Evolutionary conservation across 768 basidiomycete genomes (phyloP), one percentile per base, ranked within the genome.

Genomic region (Sporobolomyces phaffii): DNA sequence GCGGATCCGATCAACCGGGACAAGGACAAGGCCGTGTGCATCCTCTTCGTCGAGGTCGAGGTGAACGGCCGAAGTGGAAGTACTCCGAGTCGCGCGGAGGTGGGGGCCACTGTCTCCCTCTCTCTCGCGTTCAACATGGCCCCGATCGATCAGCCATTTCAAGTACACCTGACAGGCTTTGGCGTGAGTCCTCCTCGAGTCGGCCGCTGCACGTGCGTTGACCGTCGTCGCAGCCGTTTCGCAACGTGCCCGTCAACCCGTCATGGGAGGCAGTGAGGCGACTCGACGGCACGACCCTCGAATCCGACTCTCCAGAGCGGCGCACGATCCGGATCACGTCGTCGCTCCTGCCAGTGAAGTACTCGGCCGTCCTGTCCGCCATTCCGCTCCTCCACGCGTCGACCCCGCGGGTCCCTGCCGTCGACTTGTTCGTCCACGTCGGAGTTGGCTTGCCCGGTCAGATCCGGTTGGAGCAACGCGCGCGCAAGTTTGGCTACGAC

Each of bases 11-110:
- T 56, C 26, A 70, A 52, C 10, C 51, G 57, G 24, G 44, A 26
- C 13, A 70, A 47, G 8, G 64, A 60, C 57, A 70, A 70, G 1
- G 69, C 61, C 8, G 45, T 5, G 47, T 63, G 69, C 57, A 54
- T 59, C 26, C 15, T 20, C 29, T 3, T 2, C 22, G 17, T 20
- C 40, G 38, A 38, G 38, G 38, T 38, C 38, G 38, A 38, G 31
- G 29, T 34, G 15, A 33, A 20, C 26, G n/a, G 50, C 14, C 5
- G 14, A 14, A 34, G 29, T 17, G 22, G 14, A 13, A 33, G n/a
- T n/a, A n/a, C n/a, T n/a, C n/a, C n/a, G n/a, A n/a, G n/a, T n/a
- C n/a, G n/a, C n/a, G n/a, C n/a, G n/a, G n/a, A n/a, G 28, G 29
- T 33, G 11, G 50, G 29, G 50, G 31, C 22, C n/a, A n/a, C n/a